Base-by-base conservation (phyloP, 352 stramenopile genomes). In the Globisporangium heterothallicum region DNA sequence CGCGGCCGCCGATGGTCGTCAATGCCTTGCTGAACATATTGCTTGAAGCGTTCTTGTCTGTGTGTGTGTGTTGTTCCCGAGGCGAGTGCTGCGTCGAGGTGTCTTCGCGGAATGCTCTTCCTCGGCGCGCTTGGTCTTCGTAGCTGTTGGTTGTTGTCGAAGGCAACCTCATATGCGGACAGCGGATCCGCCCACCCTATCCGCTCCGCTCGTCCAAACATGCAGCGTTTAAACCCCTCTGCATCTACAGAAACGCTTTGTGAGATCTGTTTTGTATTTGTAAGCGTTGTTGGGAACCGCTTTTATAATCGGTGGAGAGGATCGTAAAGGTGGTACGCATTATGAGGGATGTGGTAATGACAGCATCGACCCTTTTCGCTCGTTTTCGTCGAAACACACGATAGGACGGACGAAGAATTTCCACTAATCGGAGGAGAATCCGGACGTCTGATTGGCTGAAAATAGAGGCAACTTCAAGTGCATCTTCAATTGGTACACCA, bases 11-110 rank as follows among this genome's bases (percentile, higher is more conserved):
- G 40, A 61, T 18, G 14, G 22, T 55, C 47, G 46, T 44, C 46
- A 61, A 27, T 40, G 54, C 55, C 54, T 61, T 54, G 54, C 47
- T 48, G 27, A 61, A 30, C 46, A 61, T 49, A 22, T 12, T 42
- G 32, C n/a, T n/a, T n/a, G n/a, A n/a, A n/a, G n/a, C n/a, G 12
- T 16, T 22, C 19, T 6, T 36, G 45, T 25, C 21, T 49, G 38
- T 24, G 36, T 21, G 8, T 47, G 30, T 27, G 22, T 22, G 21
- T 7, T 4, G 1, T 4, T 38, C 12, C 2, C 12, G 32, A 38
- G 6, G 32, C 32, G 32, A 38, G 32, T 38, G 32, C 32, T 10
- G 21, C 1, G 22, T 10, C 8, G n/a, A 27, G 27, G 19, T n/a
- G 35, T 24, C n/a, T n/a, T 22, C 7, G 44, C 12, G 26, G 21